phyloP scores from a whole-genome alignment of 768 basidiomycete genomes.

The Kwoniella sp. region DNA sequence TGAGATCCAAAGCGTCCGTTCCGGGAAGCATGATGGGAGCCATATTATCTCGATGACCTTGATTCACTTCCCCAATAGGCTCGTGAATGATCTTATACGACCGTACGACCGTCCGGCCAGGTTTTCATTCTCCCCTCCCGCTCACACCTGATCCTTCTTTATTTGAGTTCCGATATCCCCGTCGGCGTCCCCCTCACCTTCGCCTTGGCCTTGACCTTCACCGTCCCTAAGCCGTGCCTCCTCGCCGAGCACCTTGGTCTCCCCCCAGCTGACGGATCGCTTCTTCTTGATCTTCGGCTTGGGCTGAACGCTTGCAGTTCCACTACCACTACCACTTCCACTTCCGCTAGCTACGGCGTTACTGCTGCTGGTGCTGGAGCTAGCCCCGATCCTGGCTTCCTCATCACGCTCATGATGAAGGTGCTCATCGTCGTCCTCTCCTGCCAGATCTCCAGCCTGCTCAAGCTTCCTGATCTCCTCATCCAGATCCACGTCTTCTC shows the following conservation, averaged over 20 bases:
- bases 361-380: not conserved
- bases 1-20: no score
- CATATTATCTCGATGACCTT: no score
- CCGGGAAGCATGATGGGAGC: no score
- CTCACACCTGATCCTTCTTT: not conserved
- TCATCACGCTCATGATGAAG: conserved; percentile 19
- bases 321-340: conserved; percentile 6
- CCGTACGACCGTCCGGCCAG: no score
- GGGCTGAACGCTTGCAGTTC: not conserved
- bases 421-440: conserved; percentile 12
- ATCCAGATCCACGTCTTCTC: conserved; percentile 38
- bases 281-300: conserved; percentile 34
- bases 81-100: no score
- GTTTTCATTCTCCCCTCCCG: no score
- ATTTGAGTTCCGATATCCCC: not conserved
- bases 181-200: not conserved
- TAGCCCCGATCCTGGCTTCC: conserved; percentile 26
- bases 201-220: not conserved
- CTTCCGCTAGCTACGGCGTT: not conserved
- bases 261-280: conserved; percentile 47
- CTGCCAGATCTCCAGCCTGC: conserved; percentile 34
- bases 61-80: no score
- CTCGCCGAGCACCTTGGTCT: conserved; percentile 46
- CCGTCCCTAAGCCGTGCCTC: not conserved
- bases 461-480: conserved; percentile 55